Evolutionary conservation across 257 asterid species (phyloP), one percentile per base, ranked within the genome.

Genomic region (Solanum ossicruentum): DNA sequence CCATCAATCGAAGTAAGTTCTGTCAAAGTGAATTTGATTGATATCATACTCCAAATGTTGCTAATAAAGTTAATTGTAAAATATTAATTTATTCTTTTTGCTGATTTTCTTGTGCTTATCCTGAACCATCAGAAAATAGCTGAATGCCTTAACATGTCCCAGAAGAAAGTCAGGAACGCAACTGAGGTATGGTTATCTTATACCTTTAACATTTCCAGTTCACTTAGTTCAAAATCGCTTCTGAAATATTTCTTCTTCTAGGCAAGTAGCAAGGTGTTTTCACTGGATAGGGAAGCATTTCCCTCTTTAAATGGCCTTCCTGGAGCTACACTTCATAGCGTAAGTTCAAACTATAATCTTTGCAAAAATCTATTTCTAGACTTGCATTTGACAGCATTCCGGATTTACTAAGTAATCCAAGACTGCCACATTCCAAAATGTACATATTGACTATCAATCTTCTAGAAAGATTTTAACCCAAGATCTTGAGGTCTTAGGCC

Each of bases 121-220:
- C 16, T 52, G 47, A 77, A 4, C 82, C 61, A 83, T 54, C 96
- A 96, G 99, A 95, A 87, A 86, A 95, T 96, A 86, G 99, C 98
- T 84, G 95, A 95, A 89, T 86, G 85, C 86, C 92, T 96, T 26
- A 95, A 93, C 92, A 93, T 96, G 94, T 91, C 98, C 3, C 93
- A 93, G 88, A 93, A 92, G 91, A 95, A 96, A 91, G 97, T 96
- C 88, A 92, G 93, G 88, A 96, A 96, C 90, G 99, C 99, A 80
- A 95, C 97, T 55, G 98, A 96, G 99, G 99, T 96, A 93, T 26
- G 82, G 28, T 51, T 26, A 77, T 77, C 82, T 9, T 77, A 9
- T 52, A 52, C 49, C 45, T 77, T 77, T 51, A 23, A 26, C 16
- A 51, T 77, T 77, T 51, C 65, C 63, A 52, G 82, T 52, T 52